Conservation (phyloP, 208 protist species). For the Trypanosomatidae sp. region DNA sequence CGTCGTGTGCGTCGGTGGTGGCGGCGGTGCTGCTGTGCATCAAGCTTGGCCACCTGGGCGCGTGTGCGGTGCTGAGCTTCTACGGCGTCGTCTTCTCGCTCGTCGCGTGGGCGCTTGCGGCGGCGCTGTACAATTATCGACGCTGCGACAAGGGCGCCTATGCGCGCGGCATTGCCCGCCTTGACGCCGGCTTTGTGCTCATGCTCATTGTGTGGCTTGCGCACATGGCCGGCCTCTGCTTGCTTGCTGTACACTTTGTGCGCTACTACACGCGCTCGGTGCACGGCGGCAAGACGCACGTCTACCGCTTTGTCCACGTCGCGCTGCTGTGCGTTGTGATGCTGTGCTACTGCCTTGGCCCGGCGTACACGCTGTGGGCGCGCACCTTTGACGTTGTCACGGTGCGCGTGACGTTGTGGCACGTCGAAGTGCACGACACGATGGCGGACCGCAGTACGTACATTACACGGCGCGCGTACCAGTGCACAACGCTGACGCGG, state of each 20-base stretch:
- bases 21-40: constrained; percentile 13
- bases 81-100: constrained; percentile 21
- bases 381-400: constrained; percentile 15
- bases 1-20: constrained; percentile 10
- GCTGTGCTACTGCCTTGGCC: constrained; percentile 28
- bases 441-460: constrained; percentile 13
- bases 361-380: constrained; percentile 15
- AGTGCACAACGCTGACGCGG: constrained; percentile 20
- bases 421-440: constrained; percentile 24
- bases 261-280: constrained; percentile 19
- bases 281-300: constrained; percentile 12
- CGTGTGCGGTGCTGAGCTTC: constrained; percentile 19
- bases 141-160: constrained; percentile 20
- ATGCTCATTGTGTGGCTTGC: constrained; percentile 19
- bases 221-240: constrained; percentile 7
- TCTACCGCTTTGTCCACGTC: constrained; percentile 23
- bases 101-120: constrained; percentile 19
- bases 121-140: constrained; percentile 18
- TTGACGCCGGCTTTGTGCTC: constrained; percentile 28
- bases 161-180: constrained; percentile 14
- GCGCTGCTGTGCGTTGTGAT: constrained; percentile 10
- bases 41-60: constrained; percentile 23
- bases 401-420: constrained; percentile 25
- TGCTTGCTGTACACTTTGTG: constrained; percentile 20
- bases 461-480: constrained; percentile 20